Base-by-base conservation (phyloP, 2,329 filamentous ascomycete genomes). In the Aspergillus versicolor region DNA sequence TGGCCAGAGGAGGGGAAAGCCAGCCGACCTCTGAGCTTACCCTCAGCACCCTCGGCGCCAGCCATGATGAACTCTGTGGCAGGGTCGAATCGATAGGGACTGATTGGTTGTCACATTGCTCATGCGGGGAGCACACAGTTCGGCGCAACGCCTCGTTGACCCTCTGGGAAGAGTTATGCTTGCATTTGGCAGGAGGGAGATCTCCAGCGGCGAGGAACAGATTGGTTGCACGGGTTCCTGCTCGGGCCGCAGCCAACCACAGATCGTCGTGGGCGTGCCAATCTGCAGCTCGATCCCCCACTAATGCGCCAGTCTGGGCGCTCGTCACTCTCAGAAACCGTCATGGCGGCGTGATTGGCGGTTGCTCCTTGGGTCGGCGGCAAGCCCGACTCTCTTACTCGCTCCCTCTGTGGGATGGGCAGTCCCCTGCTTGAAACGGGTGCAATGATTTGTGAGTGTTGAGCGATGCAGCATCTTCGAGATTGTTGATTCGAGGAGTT, bases 301-400 rank as follows among this genome's bases (percentile, higher is more conserved):
- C 61, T 61, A 63, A 61, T 63, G 61, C 59, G 52, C 19, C 41
- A 24, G 44, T 24, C 50, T 40, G 43, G 52, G 43, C 47, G 38
- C 37, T 52, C 57, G 44, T 63, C 61, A 63, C 61, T 53, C 56
- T 54, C 50, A 41, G 34, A 24, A 12, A 17, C 17, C 38, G 42
- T 42, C 30, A n/a, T 21, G 15, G 38, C 27, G 21, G 24, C n/a
- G 43, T 56, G 52, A 63, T 63, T 63, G 61, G 61, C 24, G 32
- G 17, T 13, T 3, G 17, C 40, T 17, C 7, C 34, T 24, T 46
- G 27, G 30, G 48, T 43, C 58, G 52, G 60, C 60, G 60, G 55
- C 21, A 56, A 62, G 50, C 24, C 52, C 30, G 47, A 21, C 38
- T 41, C 41, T 56, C 49, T 52, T 38, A 62, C 55, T 62, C 49